Conservation (phyloP, 2,329 filamentous ascomycete genomes). For the Nemania sp. region DNA sequence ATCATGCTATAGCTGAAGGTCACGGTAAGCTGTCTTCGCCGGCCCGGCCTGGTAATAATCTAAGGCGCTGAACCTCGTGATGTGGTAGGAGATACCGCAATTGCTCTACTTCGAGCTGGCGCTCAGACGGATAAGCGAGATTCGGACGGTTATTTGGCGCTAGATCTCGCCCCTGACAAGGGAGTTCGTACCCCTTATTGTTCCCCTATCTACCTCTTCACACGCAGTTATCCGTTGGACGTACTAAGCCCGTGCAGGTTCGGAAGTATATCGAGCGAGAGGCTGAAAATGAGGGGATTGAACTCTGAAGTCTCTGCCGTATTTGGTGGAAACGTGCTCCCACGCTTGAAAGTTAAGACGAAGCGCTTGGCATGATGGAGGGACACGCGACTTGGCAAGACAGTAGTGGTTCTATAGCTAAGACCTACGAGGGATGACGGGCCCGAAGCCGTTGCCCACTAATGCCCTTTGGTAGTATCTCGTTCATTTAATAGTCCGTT, state of each 20-base stretch:
- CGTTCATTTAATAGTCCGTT: constrained; percentile 73
- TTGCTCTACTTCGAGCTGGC: constrained; percentile 81
- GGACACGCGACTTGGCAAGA: constrained; percentile 6
- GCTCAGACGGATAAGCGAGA: constrained; percentile 82
- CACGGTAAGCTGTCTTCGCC: constrained; percentile 58
- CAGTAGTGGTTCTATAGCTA: constrained; percentile 24
- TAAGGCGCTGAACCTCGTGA: not conserved
- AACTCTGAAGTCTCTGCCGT: constrained; percentile 43
- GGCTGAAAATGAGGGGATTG: constrained; percentile 85
- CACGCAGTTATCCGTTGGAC: constrained; percentile 8
- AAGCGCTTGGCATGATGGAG: not conserved
- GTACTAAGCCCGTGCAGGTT: constrained; percentile 54
- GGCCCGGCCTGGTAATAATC: not conserved
- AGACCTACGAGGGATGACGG: constrained; percentile 12
- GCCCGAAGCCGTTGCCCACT: constrained; percentile 12
- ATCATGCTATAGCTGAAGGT: constrained; percentile 81
- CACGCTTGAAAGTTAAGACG: no score
- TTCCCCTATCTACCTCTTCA: constrained; percentile 2
- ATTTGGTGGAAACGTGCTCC: not conserved
- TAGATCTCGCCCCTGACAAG: constrained; percentile 83
- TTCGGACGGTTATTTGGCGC: constrained; percentile 68
- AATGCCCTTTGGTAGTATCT: constrained; percentile 16
- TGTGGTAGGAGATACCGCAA: constrained; percentile 71
- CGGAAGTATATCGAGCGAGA: constrained; percentile 75
- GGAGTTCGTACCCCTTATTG: constrained; percentile 61